Evolutionary conservation across 495 filamentous ascomycete species (phyloP).

Genomic region (Penicillium antarcticum): DNA sequence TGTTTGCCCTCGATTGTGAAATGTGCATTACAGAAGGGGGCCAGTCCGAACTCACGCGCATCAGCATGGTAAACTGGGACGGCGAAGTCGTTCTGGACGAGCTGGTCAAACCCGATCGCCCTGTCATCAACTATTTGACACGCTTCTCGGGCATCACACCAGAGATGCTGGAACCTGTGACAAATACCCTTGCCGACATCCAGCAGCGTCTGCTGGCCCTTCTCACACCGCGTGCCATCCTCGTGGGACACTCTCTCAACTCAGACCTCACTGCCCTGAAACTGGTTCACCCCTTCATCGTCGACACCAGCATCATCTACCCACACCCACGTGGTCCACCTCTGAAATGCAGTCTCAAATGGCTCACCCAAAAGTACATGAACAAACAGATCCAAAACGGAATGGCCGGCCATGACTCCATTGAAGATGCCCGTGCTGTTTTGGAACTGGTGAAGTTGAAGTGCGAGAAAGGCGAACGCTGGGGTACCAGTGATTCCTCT

Average conservation of each 20-base stretch:
- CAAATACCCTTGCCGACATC: slow-evolving; percentile 80
- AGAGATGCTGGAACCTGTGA: slow-evolving; percentile 72
- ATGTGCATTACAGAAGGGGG: slow-evolving; percentile 84
- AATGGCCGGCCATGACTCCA: slow-evolving; percentile 76
- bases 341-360: slow-evolving; percentile 75
- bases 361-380: slow-evolving; percentile 75
- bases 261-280: slow-evolving; percentile 81
- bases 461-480: slow-evolving; percentile 82
- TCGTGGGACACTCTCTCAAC: slow-evolving; percentile 89
- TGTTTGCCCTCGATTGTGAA: slow-evolving; percentile 89
- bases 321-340: slow-evolving; percentile 77
- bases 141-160: slow-evolving; percentile 86
- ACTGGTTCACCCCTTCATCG: slow-evolving; percentile 85
- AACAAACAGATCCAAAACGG: slow-evolving; percentile 82
- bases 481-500: slow-evolving; percentile 71
- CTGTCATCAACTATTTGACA: slow-evolving; percentile 88
- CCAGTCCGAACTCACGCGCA: slow-evolving; percentile 76
- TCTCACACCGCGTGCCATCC: slow-evolving; percentile 70
- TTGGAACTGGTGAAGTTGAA: slow-evolving; percentile 93
- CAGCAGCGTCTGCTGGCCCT: slow-evolving; percentile 71
- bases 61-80: slow-evolving; percentile 84
- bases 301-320: slow-evolving; percentile 85
- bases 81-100: slow-evolving; percentile 79
- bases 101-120: slow-evolving; percentile 82
- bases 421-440: slow-evolving; percentile 87